A percentile compares a stretch with the other conserved stretches of the same genome.
phyloP scores from a whole-genome alignment of 208 protist species.

The Trypanosoma scelopori region DNA sequence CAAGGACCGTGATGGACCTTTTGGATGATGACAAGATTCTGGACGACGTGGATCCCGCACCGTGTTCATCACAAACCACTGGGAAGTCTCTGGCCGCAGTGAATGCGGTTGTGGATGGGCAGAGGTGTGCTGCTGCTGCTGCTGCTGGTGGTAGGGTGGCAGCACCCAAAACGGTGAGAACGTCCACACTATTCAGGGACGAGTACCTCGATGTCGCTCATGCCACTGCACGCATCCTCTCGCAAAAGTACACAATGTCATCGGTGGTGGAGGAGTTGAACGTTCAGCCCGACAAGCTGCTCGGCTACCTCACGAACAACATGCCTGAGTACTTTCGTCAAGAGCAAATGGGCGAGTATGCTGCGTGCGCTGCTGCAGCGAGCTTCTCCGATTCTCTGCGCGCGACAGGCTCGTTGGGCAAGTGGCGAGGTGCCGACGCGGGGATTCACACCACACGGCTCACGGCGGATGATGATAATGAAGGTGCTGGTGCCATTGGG shows the following conservation, averaged over 20 bases:
- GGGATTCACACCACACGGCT: constrained; percentile 26
- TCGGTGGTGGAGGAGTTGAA: constrained; percentile 55
- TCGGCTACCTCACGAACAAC: constrained; percentile 80
- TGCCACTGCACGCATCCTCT: constrained; percentile 73
- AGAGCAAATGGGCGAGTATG: constrained; percentile 53
- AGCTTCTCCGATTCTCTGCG: constrained; percentile 59
- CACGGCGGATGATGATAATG: constrained; percentile 44
- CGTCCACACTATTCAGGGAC: constrained; percentile 47
- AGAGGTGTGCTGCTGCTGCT: neutral
- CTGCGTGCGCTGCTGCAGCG: constrained; percentile 45
- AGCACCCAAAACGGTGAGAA: constrained; percentile 4
- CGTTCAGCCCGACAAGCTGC: constrained; percentile 55
- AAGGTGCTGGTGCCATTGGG: constrained; percentile 26
- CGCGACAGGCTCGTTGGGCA: constrained; percentile 21
- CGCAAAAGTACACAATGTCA: constrained; percentile 68
- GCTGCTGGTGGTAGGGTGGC: neutral
- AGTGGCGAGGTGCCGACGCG: constrained; percentile 9
- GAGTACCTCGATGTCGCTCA: constrained; percentile 79
- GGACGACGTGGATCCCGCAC: neutral
- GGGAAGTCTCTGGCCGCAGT: neutral
- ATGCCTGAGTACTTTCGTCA: constrained; percentile 60
- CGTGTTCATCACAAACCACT: neutral
- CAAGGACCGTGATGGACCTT: constrained; percentile 31
- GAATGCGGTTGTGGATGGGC: too few relatives aligned
- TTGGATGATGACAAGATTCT: constrained; percentile 22